A percentile compares a stretch with the other conserved stretches of the same genome.
Conservation (phyloP, 2,329 filamentous ascomycete genomes). For the Tolypocladium paradoxum region DNA sequence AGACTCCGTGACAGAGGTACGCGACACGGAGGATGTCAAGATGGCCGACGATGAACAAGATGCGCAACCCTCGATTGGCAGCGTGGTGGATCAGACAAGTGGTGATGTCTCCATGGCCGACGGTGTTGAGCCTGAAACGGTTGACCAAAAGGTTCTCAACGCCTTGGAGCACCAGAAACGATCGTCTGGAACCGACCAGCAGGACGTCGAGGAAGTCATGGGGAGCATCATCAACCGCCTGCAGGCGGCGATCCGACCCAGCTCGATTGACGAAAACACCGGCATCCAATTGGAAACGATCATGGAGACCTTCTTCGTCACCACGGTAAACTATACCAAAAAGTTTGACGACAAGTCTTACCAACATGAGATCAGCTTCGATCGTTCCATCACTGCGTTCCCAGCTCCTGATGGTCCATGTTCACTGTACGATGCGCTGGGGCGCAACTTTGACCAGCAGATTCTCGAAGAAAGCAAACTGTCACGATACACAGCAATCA, state of each 20-base stretch:
- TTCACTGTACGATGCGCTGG: conserved; percentile 74
- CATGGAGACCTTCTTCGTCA: conserved; percentile 58
- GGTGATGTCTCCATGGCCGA: conserved; percentile 19
- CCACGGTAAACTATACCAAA: conserved; percentile 48
- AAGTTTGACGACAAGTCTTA: conserved; percentile 34
- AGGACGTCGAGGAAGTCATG: conserved; percentile 94
- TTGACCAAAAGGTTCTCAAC: conserved; percentile 35
- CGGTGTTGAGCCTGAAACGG: conserved; percentile 20
- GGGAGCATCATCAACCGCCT: conserved; percentile 83
- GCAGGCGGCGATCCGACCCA: conserved; percentile 74
- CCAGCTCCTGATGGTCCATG: conserved; percentile 37
- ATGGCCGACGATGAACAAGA: neutral
- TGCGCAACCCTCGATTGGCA: neutral
- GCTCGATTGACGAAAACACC: conserved; percentile 46
- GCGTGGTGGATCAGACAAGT: neutral
- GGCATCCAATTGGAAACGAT: conserved; percentile 75
- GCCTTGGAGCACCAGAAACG: conserved; percentile 35
- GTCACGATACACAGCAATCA: conserved; percentile 60
- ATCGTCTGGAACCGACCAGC: conserved; percentile 55
- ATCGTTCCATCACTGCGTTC: conserved; percentile 52
- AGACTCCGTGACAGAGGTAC: conserved; percentile 4
- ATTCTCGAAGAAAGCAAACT: conserved; percentile 55
- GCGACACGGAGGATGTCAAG: neutral
- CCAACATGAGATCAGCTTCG: conserved; percentile 40
- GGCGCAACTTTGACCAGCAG: conserved; percentile 74